Percentiles rank a stretch among this genome's conserved stretches.
phyloP scores from a whole-genome alignment of 2,329 filamentous ascomycete species.

The Microdochium trichocladiopsis region DNA sequence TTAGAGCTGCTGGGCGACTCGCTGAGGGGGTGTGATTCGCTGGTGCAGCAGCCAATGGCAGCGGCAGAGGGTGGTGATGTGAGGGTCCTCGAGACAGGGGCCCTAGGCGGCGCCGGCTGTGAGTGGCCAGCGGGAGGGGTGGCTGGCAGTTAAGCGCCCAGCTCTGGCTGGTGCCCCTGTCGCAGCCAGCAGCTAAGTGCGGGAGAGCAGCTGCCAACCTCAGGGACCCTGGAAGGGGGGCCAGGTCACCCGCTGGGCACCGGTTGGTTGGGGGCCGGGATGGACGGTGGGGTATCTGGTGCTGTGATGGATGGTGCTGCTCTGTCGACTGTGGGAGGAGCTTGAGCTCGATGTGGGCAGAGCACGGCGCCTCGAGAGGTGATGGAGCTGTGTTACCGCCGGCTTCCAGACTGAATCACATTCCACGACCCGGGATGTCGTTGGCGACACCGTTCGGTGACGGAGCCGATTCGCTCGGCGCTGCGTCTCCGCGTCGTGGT shows the following conservation, averaged over 20 bases:
- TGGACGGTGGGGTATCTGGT: too few relatives aligned
- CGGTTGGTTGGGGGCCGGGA: too few relatives aligned
- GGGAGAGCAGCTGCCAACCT: too few relatives aligned
- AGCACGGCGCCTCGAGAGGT: too few relatives aligned
- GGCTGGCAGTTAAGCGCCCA: conserved; percentile 2
- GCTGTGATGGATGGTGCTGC: too few relatives aligned
- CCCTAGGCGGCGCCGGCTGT: conserved; percentile 1
- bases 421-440: not conserved
- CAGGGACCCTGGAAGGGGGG: not conserved
- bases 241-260: not conserved
- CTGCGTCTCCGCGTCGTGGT: not conserved
- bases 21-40: conserved; percentile 21
- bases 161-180: not conserved
- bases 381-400: not conserved
- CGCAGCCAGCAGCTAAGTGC: too few relatives aligned
- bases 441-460: not conserved
- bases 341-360: too few relatives aligned
- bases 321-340: too few relatives aligned
- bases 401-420: not conserved
- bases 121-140: conserved; percentile 1
- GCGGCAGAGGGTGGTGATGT: conserved; percentile 5
- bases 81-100: conserved; percentile 9
- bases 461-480: not conserved
- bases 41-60: conserved; percentile 15
- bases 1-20: conserved; percentile 16